Percentiles rank a stretch among this genome's conserved stretches.
Evolutionary conservation across 352 stramenopile species (phyloP).

Genomic region (Globisporangium ultimum): DNA sequence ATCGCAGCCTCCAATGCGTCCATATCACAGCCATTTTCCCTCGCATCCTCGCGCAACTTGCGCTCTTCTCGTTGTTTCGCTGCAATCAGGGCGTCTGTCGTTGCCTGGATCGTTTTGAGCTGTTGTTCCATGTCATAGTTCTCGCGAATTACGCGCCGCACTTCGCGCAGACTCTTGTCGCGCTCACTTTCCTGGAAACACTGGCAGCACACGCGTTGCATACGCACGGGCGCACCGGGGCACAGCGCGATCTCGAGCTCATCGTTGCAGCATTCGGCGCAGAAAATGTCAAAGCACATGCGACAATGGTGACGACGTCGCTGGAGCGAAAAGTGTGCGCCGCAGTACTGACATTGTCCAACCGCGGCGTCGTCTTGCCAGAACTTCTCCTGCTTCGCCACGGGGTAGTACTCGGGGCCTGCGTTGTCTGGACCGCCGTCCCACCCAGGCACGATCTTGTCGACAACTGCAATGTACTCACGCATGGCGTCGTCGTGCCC

Average conservation of each 20-base stretch:
- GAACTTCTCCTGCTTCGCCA: conserved; percentile 49
- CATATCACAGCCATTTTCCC: conserved; percentile 42
- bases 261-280: conserved; percentile 41
- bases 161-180: conserved; percentile 41
- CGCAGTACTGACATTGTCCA: conserved; percentile 46
- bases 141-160: conserved; percentile 44
- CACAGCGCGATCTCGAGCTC: conserved; percentile 57
- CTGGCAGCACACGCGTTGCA: conserved; percentile 49
- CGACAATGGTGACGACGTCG: conserved; percentile 67
- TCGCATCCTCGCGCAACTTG: conserved; percentile 39
- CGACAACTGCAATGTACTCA: conserved; percentile 53
- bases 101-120: conserved; percentile 36
- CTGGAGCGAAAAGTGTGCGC: conserved; percentile 34
- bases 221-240: conserved; percentile 47
- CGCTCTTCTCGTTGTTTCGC: conserved; percentile 36
- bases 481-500: conserved; percentile 40
- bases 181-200: conserved; percentile 56
- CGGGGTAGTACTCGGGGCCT: conserved; percentile 32
- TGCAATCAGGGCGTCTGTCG: conserved; percentile 30
- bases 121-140: conserved; percentile 63
- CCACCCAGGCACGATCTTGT: conserved; percentile 67
- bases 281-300: conserved; percentile 75
- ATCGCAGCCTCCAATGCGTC: conserved; percentile 45
- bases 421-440: conserved; percentile 21
- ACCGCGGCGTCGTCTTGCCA: conserved; percentile 54